phyloP scores from a whole-genome alignment of 768 basidiomycete genomes.

The Lyophyllum atratum region DNA sequence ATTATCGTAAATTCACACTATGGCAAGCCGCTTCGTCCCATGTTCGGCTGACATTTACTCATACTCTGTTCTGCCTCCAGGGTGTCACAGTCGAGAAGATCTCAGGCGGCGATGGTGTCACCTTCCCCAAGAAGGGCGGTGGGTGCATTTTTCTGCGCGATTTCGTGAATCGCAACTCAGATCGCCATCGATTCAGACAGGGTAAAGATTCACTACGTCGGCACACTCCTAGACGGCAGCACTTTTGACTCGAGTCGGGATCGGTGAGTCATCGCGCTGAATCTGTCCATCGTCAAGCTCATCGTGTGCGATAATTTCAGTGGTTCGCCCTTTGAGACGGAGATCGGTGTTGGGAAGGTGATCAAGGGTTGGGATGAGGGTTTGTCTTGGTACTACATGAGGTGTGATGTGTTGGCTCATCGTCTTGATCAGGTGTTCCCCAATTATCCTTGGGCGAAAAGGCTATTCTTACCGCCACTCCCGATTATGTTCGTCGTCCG shows the following conservation, averaged over 20 bases:
- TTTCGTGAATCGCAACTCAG: slow-evolving; percentile 3
- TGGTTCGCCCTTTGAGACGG: slow-evolving; percentile 58
- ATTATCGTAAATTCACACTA: slow-evolving; percentile 24
- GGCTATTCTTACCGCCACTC: slow-evolving; percentile 61
- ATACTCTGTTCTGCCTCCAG: slow-evolving; percentile 36
- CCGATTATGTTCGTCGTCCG: slow-evolving; percentile 71
- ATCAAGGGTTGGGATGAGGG: slow-evolving; percentile 94
- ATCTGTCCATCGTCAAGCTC: neutral
- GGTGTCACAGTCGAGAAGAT: slow-evolving; percentile 70
- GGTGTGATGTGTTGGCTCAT: slow-evolving; percentile 15
- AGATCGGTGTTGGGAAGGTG: slow-evolving; percentile 80
- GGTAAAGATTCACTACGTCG: slow-evolving; percentile 80
- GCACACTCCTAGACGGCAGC: slow-evolving; percentile 62
- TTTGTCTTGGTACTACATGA: slow-evolving; percentile 30
- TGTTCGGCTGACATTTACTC: slow-evolving; percentile 20
- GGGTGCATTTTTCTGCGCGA: slow-evolving; percentile 27
- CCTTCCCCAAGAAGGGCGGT: slow-evolving; percentile 75
- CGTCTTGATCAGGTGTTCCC: slow-evolving; percentile 59
- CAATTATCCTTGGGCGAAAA: slow-evolving; percentile 78
- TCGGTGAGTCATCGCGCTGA: slow-evolving; percentile 48
- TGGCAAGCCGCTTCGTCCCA: slow-evolving; percentile 33
- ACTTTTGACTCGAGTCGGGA: slow-evolving; percentile 79
- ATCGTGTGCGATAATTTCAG: slow-evolving; percentile 35
- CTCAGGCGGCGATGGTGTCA: slow-evolving; percentile 59
- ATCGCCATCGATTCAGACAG: slow-evolving; percentile 47